phyloP scores from a whole-genome alignment of 306 rosid genomes.

The Prunus fruticosa region DNA sequence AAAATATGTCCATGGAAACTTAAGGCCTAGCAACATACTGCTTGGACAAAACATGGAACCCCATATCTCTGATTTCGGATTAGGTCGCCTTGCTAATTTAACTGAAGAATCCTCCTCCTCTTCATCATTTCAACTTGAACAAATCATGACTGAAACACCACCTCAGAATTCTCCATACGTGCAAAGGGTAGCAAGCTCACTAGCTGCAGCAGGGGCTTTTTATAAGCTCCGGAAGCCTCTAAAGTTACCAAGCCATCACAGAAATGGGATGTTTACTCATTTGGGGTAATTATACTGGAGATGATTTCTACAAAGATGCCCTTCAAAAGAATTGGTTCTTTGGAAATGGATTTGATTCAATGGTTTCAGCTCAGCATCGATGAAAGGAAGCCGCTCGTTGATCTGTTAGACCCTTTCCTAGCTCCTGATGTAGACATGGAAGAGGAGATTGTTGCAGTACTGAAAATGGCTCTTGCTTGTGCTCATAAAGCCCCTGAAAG shows the following conservation, averaged over 20 bases:
- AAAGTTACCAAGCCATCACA: conserved; percentile 87
- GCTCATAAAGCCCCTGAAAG: conserved; percentile 64
- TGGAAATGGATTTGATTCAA: conserved; percentile 80
- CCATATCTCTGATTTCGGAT: conserved; percentile 74
- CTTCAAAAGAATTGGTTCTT: conserved; percentile 51
- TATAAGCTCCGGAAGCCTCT: conserved; percentile 80
- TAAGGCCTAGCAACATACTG: conserved; percentile 75
- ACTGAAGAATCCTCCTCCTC: conserved; percentile 73
- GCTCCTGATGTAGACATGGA: conserved; percentile 64
- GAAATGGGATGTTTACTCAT: conserved; percentile 89
- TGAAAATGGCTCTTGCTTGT: conserved; percentile 89
- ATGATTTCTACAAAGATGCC: conserved; percentile 78
- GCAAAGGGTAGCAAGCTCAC: background rate
- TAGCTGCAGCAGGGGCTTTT: conserved; percentile 28
- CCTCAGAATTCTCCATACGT: conserved; percentile 7
- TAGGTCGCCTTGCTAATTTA: conserved; percentile 78
- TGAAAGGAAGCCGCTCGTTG: conserved; percentile 73
- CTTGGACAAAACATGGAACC: conserved; percentile 81
- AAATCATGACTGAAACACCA: conserved; percentile 47
- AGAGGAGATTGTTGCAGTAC: conserved; percentile 72
- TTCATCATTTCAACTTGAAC: conserved; percentile 62
- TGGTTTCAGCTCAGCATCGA: conserved; percentile 89
- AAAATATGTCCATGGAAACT: conserved; percentile 85
- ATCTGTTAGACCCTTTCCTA: conserved; percentile 67
- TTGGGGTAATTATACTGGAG: conserved; percentile 80